Conservation (phyloP, 2,329 filamentous ascomycete genomes). For the Tolypocladium amazonense region DNA sequence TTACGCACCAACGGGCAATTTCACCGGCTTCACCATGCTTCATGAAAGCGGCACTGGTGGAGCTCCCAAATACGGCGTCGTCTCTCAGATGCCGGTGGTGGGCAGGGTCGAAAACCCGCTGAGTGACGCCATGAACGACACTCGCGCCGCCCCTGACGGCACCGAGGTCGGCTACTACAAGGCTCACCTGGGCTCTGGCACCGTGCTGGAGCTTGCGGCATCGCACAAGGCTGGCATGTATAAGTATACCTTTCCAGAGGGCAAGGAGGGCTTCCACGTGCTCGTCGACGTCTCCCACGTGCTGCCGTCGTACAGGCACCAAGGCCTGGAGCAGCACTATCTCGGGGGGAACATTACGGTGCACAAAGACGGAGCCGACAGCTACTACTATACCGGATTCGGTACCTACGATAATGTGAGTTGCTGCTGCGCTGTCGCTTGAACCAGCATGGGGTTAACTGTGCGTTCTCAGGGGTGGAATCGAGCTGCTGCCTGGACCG, state of each 20-base stretch:
- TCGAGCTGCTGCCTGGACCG: slow-evolving; percentile 48
- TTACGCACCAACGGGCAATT: slow-evolving; percentile 37
- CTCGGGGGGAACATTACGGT: slow-evolving; percentile 47
- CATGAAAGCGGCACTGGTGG: slow-evolving; percentile 60
- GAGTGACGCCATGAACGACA: slow-evolving; percentile 41
- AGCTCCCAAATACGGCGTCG: slow-evolving; percentile 59
- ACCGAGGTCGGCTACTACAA: slow-evolving; percentile 53
- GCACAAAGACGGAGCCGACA: slow-evolving; percentile 25
- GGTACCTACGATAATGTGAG: slow-evolving; percentile 52
- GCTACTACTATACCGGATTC: slow-evolving; percentile 42
- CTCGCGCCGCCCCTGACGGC: slow-evolving; percentile 37
- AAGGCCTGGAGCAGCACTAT: slow-evolving; percentile 52
- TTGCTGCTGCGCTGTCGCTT: not conserved
- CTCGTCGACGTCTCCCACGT: slow-evolving; percentile 57
- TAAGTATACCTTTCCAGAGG: slow-evolving; percentile 45
- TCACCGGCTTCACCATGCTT: slow-evolving; percentile 52
- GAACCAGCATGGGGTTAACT: not conserved
- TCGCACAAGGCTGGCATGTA: slow-evolving; percentile 47
- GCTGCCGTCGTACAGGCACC: slow-evolving; percentile 49
- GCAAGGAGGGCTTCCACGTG: slow-evolving; percentile 28
- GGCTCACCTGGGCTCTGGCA: slow-evolving; percentile 41
- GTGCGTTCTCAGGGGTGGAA: slow-evolving; percentile 45
- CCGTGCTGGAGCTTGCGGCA: slow-evolving; percentile 47
- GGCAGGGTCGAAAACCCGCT: slow-evolving; percentile 43
- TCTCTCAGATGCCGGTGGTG: slow-evolving; percentile 46